Evolutionary conservation across 2,329 filamentous ascomycete species (phyloP), one percentile per base, ranked within the genome.

Genomic region (Colletotrichum sp.): DNA sequence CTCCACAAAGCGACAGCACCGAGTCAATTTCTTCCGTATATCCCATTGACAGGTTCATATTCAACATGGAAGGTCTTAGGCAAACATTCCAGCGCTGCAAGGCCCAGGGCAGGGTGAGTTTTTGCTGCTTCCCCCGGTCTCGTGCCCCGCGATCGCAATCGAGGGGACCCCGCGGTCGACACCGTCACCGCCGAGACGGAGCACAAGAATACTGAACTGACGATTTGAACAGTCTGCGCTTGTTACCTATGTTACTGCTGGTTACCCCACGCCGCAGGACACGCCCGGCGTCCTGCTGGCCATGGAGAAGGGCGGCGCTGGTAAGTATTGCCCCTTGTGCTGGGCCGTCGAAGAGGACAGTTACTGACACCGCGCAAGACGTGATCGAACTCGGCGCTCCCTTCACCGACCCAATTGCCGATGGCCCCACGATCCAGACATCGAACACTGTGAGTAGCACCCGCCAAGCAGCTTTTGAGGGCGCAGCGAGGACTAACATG

Each of bases 331-430:
- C 74, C 24, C 26, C 30, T 13, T 13, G 12, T n/a, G 28, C n/a
- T 34, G 16, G 0, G 28, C 12, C 64, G 2, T 13, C 10, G 30
- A n/a, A n/a, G 36, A 16, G 13, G 66, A 26, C 36, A 28, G 30
- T 26, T 18, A 56, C 34, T 77, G 68, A 71, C 67, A 21, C 7
- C 6, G 30, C 24, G 8, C 43, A 79, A 95, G 97, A 99, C 85
- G 89, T 99, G 76, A 97, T 99, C 81, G 97, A 99, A 86, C 92
- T 99, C 79, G 97, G 96, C 77, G 93, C 98, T 72, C 97, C 97
- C 68, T 99, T 99, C 87, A 98, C 96, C 81, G 97, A 99, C 84
- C 97, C 97, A 74, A 98, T 98, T 85, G 97, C 96, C 79, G 97
- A 99, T 85, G 97, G 97, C 32, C 97, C 97, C 43, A 98, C 96